phyloP scores from a whole-genome alignment of 164 flowering plant genomes.

The Aristolochia contorta region DNA sequence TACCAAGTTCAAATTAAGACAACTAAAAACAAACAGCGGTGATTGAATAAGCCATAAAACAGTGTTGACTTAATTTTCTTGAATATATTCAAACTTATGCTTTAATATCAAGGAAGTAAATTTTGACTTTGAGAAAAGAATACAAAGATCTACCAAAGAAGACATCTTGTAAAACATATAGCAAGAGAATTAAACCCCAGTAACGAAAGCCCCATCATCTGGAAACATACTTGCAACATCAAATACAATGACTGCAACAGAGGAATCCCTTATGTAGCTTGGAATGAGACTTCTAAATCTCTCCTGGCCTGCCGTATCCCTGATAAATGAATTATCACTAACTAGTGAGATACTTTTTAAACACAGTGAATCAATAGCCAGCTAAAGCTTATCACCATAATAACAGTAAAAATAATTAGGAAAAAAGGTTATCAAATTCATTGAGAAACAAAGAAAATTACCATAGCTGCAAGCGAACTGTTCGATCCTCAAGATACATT shows the following conservation, averaged over 20 bases:
- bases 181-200: background rate
- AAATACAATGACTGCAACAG: conserved; percentile 83
- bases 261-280: conserved; percentile 90
- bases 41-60: too few species aligned
- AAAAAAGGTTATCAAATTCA: background rate
- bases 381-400: background rate
- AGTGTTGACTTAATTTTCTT: too few species aligned
- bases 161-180: background rate
- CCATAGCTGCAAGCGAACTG: conserved; percentile 86
- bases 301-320: conserved; percentile 97
- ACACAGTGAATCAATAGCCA: background rate
- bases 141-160: background rate
- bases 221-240: conserved; percentile 77
- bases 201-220: too few species aligned
- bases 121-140: background rate
- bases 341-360: background rate
- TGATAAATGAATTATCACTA: conserved; percentile 13
- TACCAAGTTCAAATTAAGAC: too few species aligned
- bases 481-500: conserved; percentile 88
- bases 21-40: too few species aligned
- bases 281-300: conserved; percentile 92
- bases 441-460: conserved; percentile 14
- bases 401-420: background rate
- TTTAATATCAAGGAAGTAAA: background rate
- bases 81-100: background rate